Evolutionary conservation across 2,329 filamentous ascomycete genomes (phyloP).

Genomic region (Neonectria faginata): DNA sequence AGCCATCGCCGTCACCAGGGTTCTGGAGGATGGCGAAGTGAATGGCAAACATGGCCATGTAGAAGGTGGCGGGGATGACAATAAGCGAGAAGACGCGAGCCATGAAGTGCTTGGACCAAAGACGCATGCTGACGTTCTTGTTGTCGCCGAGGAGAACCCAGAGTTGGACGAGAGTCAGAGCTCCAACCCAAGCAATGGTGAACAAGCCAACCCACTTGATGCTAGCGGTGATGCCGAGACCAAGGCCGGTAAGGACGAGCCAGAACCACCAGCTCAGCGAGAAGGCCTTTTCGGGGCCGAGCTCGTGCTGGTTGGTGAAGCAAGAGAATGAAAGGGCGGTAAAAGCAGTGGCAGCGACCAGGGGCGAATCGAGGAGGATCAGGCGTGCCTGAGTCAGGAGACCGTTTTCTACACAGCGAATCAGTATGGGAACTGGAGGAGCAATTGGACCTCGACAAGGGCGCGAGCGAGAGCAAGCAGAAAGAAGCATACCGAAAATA

Average conservation of each 20-base stretch:
- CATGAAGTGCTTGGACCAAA: constrained; percentile 95
- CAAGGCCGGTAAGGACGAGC: constrained; percentile 87
- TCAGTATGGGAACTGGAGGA: constrained; percentile 43
- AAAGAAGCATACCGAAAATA: constrained; percentile 79
- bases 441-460: constrained; percentile 1
- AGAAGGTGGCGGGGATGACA: constrained; percentile 87
- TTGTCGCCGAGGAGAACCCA: constrained; percentile 95
- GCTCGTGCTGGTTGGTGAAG: constrained; percentile 97
- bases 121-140: constrained; percentile 83
- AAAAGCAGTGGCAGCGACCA: constrained; percentile 92
- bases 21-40: constrained; percentile 95
- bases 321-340: constrained; percentile 90
- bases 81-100: constrained; percentile 92
- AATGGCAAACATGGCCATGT: constrained; percentile 96
- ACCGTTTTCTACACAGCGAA: constrained; percentile 81
- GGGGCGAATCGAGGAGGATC: constrained; percentile 94
- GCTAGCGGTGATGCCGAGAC: constrained; percentile 89
- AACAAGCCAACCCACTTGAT: constrained; percentile 99
- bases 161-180: constrained; percentile 88
- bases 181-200: constrained; percentile 97
- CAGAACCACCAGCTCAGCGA: constrained; percentile 97
- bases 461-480: not conserved
- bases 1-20: constrained; percentile 96
- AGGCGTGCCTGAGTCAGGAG: constrained; percentile 94
- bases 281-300: constrained; percentile 90